Conservation (phyloP, 169 alveolate genomes). For the Eimeria sp. region DNA sequence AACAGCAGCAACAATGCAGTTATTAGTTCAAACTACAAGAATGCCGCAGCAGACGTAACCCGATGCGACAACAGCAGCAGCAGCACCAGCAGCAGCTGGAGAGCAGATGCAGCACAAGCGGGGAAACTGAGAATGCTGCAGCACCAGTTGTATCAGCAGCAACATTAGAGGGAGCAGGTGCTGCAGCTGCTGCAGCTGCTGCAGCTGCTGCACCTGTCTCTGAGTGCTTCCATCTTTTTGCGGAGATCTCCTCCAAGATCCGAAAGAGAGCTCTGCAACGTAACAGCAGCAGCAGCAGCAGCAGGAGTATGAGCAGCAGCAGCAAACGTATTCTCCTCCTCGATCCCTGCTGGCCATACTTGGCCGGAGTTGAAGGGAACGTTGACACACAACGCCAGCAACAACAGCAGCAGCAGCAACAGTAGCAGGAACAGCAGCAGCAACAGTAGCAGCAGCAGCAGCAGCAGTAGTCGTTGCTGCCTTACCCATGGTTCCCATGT, state of each 20-base stretch:
- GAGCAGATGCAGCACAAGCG: not conserved
- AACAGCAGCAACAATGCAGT: slow-evolving; percentile 19
- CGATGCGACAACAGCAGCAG: too few species aligned
- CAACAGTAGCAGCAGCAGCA: slow-evolving; percentile 42
- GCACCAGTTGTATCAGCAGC: not conserved
- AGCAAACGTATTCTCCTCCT: not conserved
- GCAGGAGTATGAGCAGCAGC: slow-evolving; percentile 32
- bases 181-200: too few species aligned
- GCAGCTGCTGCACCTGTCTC: slow-evolving; percentile 20
- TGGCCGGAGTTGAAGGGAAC: too few species aligned
- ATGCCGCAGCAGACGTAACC: not conserved
- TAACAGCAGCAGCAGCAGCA: slow-evolving; percentile 31
- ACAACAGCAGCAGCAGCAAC: not conserved
- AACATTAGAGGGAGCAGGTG: too few species aligned
- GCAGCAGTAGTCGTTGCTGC: not conserved
- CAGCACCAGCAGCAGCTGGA: too few species aligned
- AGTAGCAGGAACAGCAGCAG: too few species aligned
- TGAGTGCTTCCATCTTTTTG: slow-evolving; percentile 10
- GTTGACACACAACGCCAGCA: not conserved
- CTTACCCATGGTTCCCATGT: slow-evolving; percentile 36
- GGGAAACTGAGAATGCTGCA: not conserved
- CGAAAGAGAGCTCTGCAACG: not conserved
- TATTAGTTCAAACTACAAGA: too few species aligned
- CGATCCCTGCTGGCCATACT: too few species aligned
- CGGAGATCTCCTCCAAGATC: slow-evolving; percentile 44